Conservation (phyloP, 2,329 filamentous ascomycete genomes). For the Calonectria hawksworthii region DNA sequence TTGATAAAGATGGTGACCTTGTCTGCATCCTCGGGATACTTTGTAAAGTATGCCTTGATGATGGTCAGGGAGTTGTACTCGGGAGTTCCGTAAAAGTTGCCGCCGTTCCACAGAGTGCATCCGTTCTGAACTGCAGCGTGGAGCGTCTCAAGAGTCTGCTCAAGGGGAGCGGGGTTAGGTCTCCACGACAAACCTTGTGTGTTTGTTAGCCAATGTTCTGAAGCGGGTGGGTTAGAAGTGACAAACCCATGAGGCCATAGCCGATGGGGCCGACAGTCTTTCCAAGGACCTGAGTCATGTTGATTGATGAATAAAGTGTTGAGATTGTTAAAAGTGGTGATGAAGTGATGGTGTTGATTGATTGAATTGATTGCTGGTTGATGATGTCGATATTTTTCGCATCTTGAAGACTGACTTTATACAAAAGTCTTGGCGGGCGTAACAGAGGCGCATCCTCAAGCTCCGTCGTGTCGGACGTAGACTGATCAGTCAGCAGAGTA, state of each 20-base stretch:
- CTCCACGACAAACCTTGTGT: constrained; percentile 60
- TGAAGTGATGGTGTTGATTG: neutral
- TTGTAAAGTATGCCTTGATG: constrained; percentile 72
- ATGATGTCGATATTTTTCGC: neutral
- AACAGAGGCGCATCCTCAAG: neutral
- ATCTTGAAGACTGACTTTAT: neutral
- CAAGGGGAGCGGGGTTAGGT: constrained; percentile 54
- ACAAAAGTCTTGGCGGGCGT: neutral
- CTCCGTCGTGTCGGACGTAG: neutral
- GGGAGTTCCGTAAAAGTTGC: constrained; percentile 74
- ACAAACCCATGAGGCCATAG: constrained; percentile 69
- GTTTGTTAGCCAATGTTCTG: neutral
- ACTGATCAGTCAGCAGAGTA: neutral
- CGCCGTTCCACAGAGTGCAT: constrained; percentile 71
- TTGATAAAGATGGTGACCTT: constrained; percentile 75
- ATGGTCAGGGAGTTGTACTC: constrained; percentile 71
- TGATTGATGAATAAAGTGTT: neutral
- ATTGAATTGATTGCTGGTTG: neutral
- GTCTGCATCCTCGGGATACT: constrained; percentile 73
- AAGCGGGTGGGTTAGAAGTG: too few relatives aligned
- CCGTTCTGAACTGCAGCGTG: constrained; percentile 63
- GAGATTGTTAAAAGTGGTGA: neutral
- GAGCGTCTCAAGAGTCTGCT: constrained; percentile 68
- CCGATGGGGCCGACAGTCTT: constrained; percentile 64
- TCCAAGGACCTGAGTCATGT: constrained; percentile 52